Percentiles rank a stretch among this genome's conserved stretches.
phyloP scores from a whole-genome alignment of 768 basidiomycete species.

The Suillus occidentalis region DNA sequence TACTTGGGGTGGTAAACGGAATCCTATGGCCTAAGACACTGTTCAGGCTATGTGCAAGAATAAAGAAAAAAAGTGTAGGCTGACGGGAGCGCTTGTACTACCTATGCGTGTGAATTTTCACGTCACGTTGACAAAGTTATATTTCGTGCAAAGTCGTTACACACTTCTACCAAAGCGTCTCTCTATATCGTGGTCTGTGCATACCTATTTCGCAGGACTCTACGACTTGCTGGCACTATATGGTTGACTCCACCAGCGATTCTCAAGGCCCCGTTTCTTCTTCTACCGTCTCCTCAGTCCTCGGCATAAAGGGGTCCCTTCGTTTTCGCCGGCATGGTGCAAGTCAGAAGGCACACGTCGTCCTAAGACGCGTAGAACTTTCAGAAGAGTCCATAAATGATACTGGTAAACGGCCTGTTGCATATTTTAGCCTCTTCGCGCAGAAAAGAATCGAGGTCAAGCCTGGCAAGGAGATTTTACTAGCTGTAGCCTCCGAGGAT shows the following conservation, averaged over 20 bases:
- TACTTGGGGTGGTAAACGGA: neutral
- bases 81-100: neutral
- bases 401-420: slow-evolving; percentile 37
- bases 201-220: slow-evolving; percentile 10
- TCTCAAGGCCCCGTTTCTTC: slow-evolving; percentile 28
- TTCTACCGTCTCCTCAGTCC: slow-evolving; percentile 49
- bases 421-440: slow-evolving; percentile 65
- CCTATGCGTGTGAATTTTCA: slow-evolving; percentile 4
- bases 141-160: slow-evolving; percentile 8
- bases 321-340: slow-evolving; percentile 68
- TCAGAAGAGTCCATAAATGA: slow-evolving; percentile 47
- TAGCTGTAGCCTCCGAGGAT: slow-evolving; percentile 55
- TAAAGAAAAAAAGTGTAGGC: neutral
- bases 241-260: slow-evolving; percentile 42
- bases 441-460: slow-evolving; percentile 69
- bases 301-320: slow-evolving; percentile 61
- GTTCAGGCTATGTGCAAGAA: neutral
- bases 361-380: slow-evolving; percentile 59
- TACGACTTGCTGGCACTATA: slow-evolving; percentile 18
- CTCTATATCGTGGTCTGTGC: slow-evolving; percentile 10
- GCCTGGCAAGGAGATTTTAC: slow-evolving; percentile 68
- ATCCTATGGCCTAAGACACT: neutral
- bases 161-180: slow-evolving; percentile 10
- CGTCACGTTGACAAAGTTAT: slow-evolving; percentile 15
- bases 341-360: slow-evolving; percentile 66